Conservation (phyloP, 2,329 filamentous ascomycete genomes). For the Exophiala sp. region DNA sequence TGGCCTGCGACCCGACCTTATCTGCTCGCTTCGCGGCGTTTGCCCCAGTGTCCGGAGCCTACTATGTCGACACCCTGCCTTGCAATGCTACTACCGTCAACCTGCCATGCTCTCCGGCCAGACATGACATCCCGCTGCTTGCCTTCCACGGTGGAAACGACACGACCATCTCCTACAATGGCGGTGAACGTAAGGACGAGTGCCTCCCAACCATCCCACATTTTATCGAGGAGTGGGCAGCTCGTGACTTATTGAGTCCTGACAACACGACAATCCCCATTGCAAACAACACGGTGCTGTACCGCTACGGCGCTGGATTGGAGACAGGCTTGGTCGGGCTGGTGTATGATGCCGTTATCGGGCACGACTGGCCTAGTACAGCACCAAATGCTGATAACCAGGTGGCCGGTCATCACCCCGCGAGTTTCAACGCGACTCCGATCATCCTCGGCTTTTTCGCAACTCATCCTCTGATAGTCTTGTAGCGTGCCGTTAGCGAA, state of each 20-base stretch:
- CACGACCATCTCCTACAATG: slow-evolving; percentile 39
- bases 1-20: neutral
- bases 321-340: slow-evolving; percentile 3
- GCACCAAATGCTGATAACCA: slow-evolving; percentile 22
- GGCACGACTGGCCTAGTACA: slow-evolving; percentile 28
- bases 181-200: slow-evolving; percentile 27
- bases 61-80: too few species aligned
- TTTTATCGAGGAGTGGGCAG: neutral
- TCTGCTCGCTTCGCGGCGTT: too few species aligned
- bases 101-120: neutral
- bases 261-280: slow-evolving; percentile 1
- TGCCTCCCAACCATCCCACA: slow-evolving; percentile 4
- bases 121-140: slow-evolving; percentile 36
- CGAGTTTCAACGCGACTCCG: neutral
- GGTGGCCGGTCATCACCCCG: slow-evolving; percentile 6
- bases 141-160: slow-evolving; percentile 46
- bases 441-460: too few species aligned
- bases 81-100: too few species aligned
- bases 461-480: too few species aligned
- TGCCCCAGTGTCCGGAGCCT: too few species aligned
- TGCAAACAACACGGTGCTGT: too few species aligned
- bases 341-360: slow-evolving; percentile 22
- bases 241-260: neutral
- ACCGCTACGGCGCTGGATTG: neutral
- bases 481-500: too few species aligned